A percentile compares a stretch with the other conserved stretches of the same genome.
Conservation (phyloP, 1,139 yeast species). For the Candida glucosophila region DNA sequence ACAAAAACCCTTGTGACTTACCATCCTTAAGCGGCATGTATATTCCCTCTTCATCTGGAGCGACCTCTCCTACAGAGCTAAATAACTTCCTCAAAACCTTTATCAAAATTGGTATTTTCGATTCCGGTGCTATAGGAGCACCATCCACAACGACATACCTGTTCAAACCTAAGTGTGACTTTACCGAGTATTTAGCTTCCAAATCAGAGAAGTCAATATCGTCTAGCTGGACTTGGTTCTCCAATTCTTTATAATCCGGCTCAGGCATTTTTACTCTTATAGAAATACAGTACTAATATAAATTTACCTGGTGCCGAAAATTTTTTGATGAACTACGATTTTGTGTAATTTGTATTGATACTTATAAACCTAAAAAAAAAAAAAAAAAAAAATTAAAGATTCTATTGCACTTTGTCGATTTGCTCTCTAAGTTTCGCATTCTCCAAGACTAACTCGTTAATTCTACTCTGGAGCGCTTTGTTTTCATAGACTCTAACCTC, state of each 20-base stretch:
- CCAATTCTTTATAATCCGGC: conserved; percentile 29
- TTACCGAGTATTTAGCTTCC: conserved; percentile 66
- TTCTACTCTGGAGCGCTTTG: conserved; percentile 43
- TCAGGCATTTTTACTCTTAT: conserved; percentile 12
- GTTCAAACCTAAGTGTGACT: conserved; percentile 57
- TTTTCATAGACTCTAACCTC: conserved; percentile 59
- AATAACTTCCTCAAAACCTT: conserved; percentile 82
- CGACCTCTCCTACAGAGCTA: conserved; percentile 57
- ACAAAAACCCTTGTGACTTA: conserved; percentile 78
- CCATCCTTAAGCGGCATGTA: conserved; percentile 78
- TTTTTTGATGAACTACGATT: conserved; percentile 6
- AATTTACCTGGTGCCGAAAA: conserved; percentile 5
- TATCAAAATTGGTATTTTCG: conserved; percentile 75
- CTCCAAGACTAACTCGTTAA: conserved; percentile 49
- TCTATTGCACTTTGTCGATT: conserved; percentile 2
- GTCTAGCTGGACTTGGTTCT: conserved; percentile 36
- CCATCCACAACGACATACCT: conserved; percentile 87
- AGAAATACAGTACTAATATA: not conserved
- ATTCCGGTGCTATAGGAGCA: conserved; percentile 89
- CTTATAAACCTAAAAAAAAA: no score
- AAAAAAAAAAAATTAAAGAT: no score
- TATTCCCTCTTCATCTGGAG: conserved; percentile 60
- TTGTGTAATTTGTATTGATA: no score
- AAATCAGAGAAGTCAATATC: conserved; percentile 84
- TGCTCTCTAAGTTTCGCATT: conserved; percentile 31